Base-by-base conservation (phyloP, 208 protist genomes). In the Crithidia bombi region DNA sequence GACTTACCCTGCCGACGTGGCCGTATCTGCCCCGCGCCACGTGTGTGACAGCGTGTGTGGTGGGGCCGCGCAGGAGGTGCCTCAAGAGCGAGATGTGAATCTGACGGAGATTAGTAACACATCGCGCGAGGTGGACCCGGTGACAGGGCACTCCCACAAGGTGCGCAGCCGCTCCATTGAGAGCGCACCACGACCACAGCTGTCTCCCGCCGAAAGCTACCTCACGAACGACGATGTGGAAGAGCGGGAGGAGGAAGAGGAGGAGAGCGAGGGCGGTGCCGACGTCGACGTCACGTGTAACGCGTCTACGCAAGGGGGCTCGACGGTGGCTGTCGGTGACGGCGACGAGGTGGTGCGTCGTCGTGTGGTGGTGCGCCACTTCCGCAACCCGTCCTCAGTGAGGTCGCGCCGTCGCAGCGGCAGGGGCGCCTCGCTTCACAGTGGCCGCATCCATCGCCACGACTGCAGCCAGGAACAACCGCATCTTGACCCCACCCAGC, bases 151-250 rank as follows among this genome's bases (percentile, higher is more conserved):
- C 15, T 9, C 7, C 17, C 69, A 35, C 28, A 65, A 75, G 21
- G 72, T 78, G 44, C 46, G 50, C 26, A 81, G 76, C 69, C 59
- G 25, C 12, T 73, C 65, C 36, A 81, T 81, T 36, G 56, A 63
- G n/a, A 81, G 76, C 59, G 68, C 70, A 15, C 70, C 69, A 19
- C 57, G 38, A 2, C 46, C 39, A 12, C 59, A 51, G 12, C 49
- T 65, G 30, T 47, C 64, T 7, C 32, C 64, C 1, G 17, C 49
- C 47, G 76, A 77, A 65, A 81, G 76, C 59, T 71, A 50, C 76
- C n/a, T 73, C 46, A 65, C 69, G 5, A 73, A 73, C 49, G 57
- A 73, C 25, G 67, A 50, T 55, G 62, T 71, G 41, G 66, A 73
- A 14, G 78, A 75, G 66, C 65, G 65, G 44, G 68, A 69, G 32